These are phyloP conservation scores for Microascus cirrosus DNA, from an alignment of 2,329 filamentous ascomycete species.

Conservation along the genomic window DNA sequence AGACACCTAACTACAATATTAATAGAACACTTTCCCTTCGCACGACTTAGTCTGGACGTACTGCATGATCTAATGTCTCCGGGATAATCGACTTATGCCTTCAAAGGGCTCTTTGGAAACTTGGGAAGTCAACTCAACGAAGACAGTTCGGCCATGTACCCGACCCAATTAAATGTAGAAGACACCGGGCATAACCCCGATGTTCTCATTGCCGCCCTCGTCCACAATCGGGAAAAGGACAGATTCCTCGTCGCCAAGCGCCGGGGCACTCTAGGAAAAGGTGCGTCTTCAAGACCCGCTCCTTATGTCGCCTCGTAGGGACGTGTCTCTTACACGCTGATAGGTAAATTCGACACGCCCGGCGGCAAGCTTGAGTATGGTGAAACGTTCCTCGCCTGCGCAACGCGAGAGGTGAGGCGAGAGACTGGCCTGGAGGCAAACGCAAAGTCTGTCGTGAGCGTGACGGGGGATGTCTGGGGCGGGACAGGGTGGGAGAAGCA, in stretches of 20 bases:
- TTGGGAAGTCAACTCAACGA: not conserved
- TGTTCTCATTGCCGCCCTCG: slow-evolving; percentile 36
- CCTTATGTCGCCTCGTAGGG: not conserved
- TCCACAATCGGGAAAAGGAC: slow-evolving; percentile 25
- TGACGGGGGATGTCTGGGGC: slow-evolving; percentile 57
- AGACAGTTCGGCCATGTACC: not conserved
- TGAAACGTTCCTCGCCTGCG: slow-evolving; percentile 52
- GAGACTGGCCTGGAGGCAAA: slow-evolving; percentile 55
- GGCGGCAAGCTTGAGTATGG: slow-evolving; percentile 65
- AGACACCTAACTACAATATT: not conserved
- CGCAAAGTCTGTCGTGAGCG: slow-evolving; percentile 37
- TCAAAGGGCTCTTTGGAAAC: too few relatives aligned
- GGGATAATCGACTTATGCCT: too few relatives aligned
- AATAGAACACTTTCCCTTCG: not conserved
- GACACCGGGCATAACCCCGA: slow-evolving; percentile 20
- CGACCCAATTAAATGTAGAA: not conserved
- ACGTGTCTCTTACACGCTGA: not conserved
- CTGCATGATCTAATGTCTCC: not conserved
- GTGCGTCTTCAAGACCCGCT: slow-evolving; percentile 16
- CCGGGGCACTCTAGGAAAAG: slow-evolving; percentile 34
- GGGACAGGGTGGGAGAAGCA: slow-evolving; percentile 42
- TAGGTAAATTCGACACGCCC: slow-evolving; percentile 54
- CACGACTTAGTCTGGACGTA: not conserved
- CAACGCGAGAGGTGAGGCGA: slow-evolving; percentile 55
- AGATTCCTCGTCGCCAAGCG: slow-evolving; percentile 35